Base-by-base conservation (phyloP, 1,284 basidiomycete species). In the Rhodofomes roseus region DNA sequence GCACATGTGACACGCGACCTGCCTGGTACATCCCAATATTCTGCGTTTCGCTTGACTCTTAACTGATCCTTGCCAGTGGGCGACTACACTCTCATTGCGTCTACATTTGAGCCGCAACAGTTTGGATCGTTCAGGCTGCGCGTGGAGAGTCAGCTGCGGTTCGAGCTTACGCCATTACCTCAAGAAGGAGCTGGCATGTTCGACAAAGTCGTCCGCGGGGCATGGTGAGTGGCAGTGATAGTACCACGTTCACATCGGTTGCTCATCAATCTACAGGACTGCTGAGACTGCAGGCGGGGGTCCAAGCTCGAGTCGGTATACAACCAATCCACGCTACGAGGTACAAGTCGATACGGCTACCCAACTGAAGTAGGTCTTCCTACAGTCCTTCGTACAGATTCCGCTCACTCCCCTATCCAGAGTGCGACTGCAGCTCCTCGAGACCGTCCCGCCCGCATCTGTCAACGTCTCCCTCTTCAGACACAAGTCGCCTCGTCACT, bases 111-210 rank as follows among this genome's bases (percentile, higher is more conserved):
- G 63, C 85, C 92, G 0, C 80, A 79, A 6, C 82, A 88, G 61
- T 75, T 79, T 2, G 92, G 91, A 2, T 64, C 79, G 16, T 96
- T 87, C 72, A 77, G 77, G 0, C 72, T 97, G 23, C 76, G 76
- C 22, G 73, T 92, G 2, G 85, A 91, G 56, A 85, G 87, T 51
- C 81, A 85, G 0, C 68, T 76, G 22, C 81, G 82, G n/a, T 80
- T 89, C 56, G 83, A 87, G 44, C 74, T 95, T 59, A 86, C 84
- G 62, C 77, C 87, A 1, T 96, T 98, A 64, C 89, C 90, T 0
- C 85, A 87, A 58, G 95, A 98, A 74, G 95, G 94, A 0, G 93
- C 94, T 0, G 95, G 95, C 0, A 93, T 97, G 94, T 96, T 89
- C 70, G 77, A 76, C 34, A 88, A 92, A 62, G 71, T 79, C 0